Evolutionary conservation across 768 basidiomycete species (phyloP), one percentile per base, ranked within the genome.

Genomic region (Agrocybe praecox): DNA sequence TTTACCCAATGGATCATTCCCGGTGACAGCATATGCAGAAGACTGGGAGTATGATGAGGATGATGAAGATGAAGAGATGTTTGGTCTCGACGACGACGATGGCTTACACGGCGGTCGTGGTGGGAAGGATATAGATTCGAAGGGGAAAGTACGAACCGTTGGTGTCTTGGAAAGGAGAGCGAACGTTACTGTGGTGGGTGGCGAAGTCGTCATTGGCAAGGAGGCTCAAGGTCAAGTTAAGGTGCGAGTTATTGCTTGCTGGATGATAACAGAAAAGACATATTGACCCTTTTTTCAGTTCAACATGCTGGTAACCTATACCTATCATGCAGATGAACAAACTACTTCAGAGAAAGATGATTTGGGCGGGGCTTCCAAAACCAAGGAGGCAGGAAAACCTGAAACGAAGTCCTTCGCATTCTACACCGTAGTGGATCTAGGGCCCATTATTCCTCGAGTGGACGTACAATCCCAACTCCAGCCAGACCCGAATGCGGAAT

Each of bases 21-120:
- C 90, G 6, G 85, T 98, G 46, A 87, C 90, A 14, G 92, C 96
- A 2, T 96, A 90, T 67, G 94, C 94, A 17, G 97, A 98, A 69
- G 94, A 93, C 32, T 98, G 96, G 96, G 95, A 98, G 70, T 97
- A 95, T 59, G 96, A 97, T 29, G 96, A 97, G 52, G 95, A 95
- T 59, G 96, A 97, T 29, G 96, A 97, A 52, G 95, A 95, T 56
- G 94, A 96, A 56, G 94, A 93, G 44, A 91, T 92, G 90, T 88
- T 89, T 64, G 85, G 82, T 34, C 76, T 66, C 1, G 73, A 73
- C 22, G 70, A 73, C 40, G 71, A 67, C 29, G 72, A 92, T 47
- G 89, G 86, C 74, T 78, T 85, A 45, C 77, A 76, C 10, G 78
- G 68, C 34, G 58, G 77, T 65, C 62, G 77, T 59, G 58, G 77